These are phyloP conservation scores for Piloderma croceum DNA, from an alignment of 768 basidiomycete genomes.

Conservation along the genomic window DNA sequence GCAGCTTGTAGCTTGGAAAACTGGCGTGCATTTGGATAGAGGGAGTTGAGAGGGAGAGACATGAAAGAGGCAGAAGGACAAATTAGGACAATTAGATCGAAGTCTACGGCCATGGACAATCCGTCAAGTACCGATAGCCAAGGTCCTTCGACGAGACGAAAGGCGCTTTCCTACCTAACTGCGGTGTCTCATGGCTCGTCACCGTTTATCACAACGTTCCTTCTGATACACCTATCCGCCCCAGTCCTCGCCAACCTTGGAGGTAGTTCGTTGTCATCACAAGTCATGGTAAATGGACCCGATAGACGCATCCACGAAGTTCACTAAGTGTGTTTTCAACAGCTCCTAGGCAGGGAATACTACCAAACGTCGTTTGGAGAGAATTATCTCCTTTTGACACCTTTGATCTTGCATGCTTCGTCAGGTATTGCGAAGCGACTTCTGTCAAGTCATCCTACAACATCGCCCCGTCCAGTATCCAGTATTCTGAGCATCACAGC, in stretches of 20 bases:
- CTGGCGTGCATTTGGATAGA: too few relatives aligned
- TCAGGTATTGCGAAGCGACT: conserved; percentile 58
- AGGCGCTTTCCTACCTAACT: conserved; percentile 36
- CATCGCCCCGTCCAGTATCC: conserved; percentile 30
- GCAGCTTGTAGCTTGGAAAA: too few relatives aligned
- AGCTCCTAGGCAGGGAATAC: conserved; percentile 82
- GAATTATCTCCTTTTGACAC: conserved; percentile 58
- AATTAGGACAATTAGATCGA: too few relatives aligned
- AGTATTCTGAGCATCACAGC: conserved; percentile 55
- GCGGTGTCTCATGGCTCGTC: conserved; percentile 61
- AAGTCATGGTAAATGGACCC: conserved; percentile 57
- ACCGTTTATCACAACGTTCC: conserved; percentile 72
- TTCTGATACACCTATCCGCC: conserved; percentile 74
- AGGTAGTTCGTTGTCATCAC: conserved; percentile 61
- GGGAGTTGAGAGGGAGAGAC: too few relatives aligned
- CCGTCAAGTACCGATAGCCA: too few relatives aligned
- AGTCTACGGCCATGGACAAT: too few relatives aligned
- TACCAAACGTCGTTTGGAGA: conserved; percentile 74
- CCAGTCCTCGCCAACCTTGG: conserved; percentile 69
- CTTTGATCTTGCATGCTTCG: conserved; percentile 59
- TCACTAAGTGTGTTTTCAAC: neutral
- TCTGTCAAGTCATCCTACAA: conserved; percentile 33
- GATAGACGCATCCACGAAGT: neutral
- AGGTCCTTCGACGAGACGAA: too few relatives aligned
- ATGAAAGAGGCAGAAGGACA: too few relatives aligned